Evolutionary conservation across 768 basidiomycete genomes (phyloP), one percentile per base, ranked within the genome.

Genomic region (Russula sp.): DNA sequence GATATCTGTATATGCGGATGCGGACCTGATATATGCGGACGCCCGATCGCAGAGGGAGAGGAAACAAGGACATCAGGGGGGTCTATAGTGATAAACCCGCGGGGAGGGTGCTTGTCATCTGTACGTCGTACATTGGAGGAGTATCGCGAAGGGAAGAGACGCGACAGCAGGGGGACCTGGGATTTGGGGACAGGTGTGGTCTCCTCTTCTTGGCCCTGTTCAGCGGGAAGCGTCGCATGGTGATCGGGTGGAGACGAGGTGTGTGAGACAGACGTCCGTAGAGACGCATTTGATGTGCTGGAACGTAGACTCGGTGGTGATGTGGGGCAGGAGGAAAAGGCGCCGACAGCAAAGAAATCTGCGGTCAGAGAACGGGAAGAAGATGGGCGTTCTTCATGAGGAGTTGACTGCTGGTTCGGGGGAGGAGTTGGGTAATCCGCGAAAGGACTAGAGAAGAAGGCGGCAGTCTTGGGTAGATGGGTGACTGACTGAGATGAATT

Each of bases 61-160:
- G 64, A 36, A 29, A 38, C 51, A 3, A 61, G 22, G 29, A 56
- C 52, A 22, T 54, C 59, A 8, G 61, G 45, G 5, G 45, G n/a
- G 11, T 66, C 64, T 34, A 66, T 45, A 13, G 50, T 60, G 6
- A 61, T 57, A 54, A 66, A 65, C 7, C 32, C 64, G 39, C 59
- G 64, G 18, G 16, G 20, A 11, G 47, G 42, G n/a, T 20, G 43
- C 42, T 52, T 36, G 10, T 57, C 53, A 18, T 53, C 56, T 9
- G 64, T 47, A 20, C 57, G 55, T 32, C 59, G 63, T 8, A 46
- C 35, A 14, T 51, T 55, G 11, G 50, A 59, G 47, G 53, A 56
- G 49, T 65, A 61, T 7, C 66, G 64, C 13, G 66, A 66, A 20
- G 66, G 66, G 39, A 66, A 66, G 42, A 66, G 64, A 38, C 66